Evolutionary conservation across 2,329 filamentous ascomycete genomes (phyloP).

Genomic region (Fusarium sp.): DNA sequence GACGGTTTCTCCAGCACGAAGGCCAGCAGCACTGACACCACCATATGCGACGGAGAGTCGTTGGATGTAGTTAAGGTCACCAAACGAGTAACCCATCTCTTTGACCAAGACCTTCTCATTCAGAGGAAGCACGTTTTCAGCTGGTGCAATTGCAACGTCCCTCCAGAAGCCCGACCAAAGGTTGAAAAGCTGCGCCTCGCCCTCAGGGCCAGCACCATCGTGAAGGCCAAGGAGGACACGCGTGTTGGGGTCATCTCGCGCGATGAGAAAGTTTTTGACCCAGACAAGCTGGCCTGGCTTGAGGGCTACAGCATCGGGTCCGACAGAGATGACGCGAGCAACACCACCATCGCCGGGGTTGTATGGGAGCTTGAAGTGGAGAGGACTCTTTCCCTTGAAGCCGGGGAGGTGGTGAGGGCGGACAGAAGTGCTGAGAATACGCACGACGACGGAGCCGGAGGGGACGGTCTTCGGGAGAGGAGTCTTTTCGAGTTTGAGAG

Average conservation of each 20-base stretch:
- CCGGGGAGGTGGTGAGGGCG: slow-evolving; percentile 20
- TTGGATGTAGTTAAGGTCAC: slow-evolving; percentile 30
- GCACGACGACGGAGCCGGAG: slow-evolving; percentile 20
- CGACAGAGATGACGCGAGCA: slow-evolving; percentile 21
- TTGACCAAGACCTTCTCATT: slow-evolving; percentile 7
- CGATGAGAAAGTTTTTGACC: slow-evolving; percentile 17
- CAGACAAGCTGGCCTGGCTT: slow-evolving; percentile 28
- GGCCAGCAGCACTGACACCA: slow-evolving; percentile 2
- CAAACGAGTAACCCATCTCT: slow-evolving; percentile 27
- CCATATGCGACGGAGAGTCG: slow-evolving; percentile 29
- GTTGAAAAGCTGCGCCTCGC: slow-evolving; percentile 13
- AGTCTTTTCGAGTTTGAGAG: slow-evolving; percentile 5
- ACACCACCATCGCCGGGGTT: not conserved
- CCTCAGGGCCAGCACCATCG: slow-evolving; percentile 5
- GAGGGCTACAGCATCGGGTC: slow-evolving; percentile 10
- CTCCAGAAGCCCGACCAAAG: slow-evolving; percentile 31
- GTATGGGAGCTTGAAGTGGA: slow-evolving; percentile 11
- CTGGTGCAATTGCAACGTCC: slow-evolving; percentile 2
- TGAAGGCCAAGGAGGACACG: slow-evolving; percentile 21
- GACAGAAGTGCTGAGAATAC: slow-evolving; percentile 21
- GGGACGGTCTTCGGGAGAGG: not conserved
- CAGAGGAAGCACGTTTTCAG: slow-evolving; percentile 19
- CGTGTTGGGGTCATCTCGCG: slow-evolving; percentile 20
- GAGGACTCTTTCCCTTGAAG: slow-evolving; percentile 18
- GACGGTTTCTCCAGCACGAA: slow-evolving; percentile 20